phyloP scores from a whole-genome alignment of 768 basidiomycete genomes.

The Mycena capillaripes region DNA sequence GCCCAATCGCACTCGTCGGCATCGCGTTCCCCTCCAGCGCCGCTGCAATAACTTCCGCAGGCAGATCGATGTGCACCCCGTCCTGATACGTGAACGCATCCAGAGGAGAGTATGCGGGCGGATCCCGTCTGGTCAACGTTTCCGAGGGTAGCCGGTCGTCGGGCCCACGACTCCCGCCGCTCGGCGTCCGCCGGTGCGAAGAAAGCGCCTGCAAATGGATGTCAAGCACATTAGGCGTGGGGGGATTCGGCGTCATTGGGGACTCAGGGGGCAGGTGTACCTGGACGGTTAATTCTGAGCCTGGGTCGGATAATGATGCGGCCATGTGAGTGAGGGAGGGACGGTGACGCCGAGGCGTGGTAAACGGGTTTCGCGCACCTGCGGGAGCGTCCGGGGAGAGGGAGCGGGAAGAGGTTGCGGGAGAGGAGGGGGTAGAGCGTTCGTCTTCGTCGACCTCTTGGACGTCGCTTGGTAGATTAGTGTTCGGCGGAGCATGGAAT shows the following conservation, averaged over 20 bases:
- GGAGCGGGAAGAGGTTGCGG: slow-evolving; percentile 66
- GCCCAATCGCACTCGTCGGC: slow-evolving; percentile 71
- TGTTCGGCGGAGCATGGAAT: slow-evolving; percentile 68
- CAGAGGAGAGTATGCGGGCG: slow-evolving; percentile 91
- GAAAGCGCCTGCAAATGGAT: slow-evolving; percentile 83
- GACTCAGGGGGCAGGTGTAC: slow-evolving; percentile 87
- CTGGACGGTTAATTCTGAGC: slow-evolving; percentile 76
- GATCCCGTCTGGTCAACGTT: slow-evolving; percentile 69
- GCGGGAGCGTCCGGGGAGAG: slow-evolving; percentile 70
- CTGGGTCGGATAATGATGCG: slow-evolving; percentile 70
- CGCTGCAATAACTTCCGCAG: slow-evolving; percentile 92
- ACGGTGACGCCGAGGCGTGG: slow-evolving; percentile 76
- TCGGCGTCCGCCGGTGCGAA: slow-evolving; percentile 54
- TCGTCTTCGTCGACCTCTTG: slow-evolving; percentile 45
- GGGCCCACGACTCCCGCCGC: slow-evolving; percentile 43
- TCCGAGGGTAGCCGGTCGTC: slow-evolving; percentile 52
- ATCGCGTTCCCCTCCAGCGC: slow-evolving; percentile 83
- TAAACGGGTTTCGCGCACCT: slow-evolving; percentile 91
- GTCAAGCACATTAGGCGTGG: slow-evolving; percentile 87
- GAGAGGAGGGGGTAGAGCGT: slow-evolving; percentile 53
- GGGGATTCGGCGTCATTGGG: slow-evolving; percentile 82
- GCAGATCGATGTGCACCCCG: slow-evolving; percentile 93
- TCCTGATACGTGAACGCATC: slow-evolving; percentile 88
- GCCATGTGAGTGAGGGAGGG: slow-evolving; percentile 79
- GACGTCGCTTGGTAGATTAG: slow-evolving; percentile 56